phyloP scores from a whole-genome alignment of 2,329 filamentous ascomycete genomes.

The Coleophoma eucalyptorum region DNA sequence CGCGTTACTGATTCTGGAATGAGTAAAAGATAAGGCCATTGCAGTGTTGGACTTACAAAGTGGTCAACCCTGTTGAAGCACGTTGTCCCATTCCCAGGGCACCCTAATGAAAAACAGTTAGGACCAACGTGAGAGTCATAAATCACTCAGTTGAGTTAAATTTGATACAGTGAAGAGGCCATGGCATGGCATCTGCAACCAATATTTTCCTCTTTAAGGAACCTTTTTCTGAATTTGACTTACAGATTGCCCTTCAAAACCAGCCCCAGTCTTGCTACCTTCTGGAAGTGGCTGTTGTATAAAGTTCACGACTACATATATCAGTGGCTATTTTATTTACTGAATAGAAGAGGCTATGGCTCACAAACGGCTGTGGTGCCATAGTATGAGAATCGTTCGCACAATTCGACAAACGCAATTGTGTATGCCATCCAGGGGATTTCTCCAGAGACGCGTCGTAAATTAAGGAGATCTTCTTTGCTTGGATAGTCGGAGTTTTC shows the following conservation, averaged over 20 bases:
- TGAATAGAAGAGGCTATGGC: constrained; percentile 19
- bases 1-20: constrained; percentile 10
- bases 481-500: constrained; percentile 37
- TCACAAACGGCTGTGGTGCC: constrained; percentile 57
- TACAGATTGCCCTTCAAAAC: constrained; percentile 31
- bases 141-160: too few relatives aligned
- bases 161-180: too few relatives aligned
- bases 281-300: constrained; percentile 40
- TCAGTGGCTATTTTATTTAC: constrained; percentile 14
- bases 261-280: constrained; percentile 39
- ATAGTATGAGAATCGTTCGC: constrained; percentile 62
- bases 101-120: too few relatives aligned
- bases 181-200: too few relatives aligned
- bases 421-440: constrained; percentile 30
- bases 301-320: constrained; percentile 40
- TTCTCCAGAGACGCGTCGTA: constrained; percentile 54
- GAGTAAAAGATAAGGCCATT: too few relatives aligned
- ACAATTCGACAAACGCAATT: constrained; percentile 58
- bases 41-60: constrained; percentile 41
- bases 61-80: constrained; percentile 41
- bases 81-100: constrained; percentile 41
- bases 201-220: too few relatives aligned
- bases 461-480: constrained; percentile 54
- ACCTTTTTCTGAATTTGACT: too few relatives aligned
- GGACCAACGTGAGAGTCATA: too few relatives aligned